Percentiles rank a stretch among this genome's conserved stretches.
phyloP scores from a whole-genome alignment of 2,329 filamentous ascomycete species.

The Ophiostoma himal-ulmi region DNA sequence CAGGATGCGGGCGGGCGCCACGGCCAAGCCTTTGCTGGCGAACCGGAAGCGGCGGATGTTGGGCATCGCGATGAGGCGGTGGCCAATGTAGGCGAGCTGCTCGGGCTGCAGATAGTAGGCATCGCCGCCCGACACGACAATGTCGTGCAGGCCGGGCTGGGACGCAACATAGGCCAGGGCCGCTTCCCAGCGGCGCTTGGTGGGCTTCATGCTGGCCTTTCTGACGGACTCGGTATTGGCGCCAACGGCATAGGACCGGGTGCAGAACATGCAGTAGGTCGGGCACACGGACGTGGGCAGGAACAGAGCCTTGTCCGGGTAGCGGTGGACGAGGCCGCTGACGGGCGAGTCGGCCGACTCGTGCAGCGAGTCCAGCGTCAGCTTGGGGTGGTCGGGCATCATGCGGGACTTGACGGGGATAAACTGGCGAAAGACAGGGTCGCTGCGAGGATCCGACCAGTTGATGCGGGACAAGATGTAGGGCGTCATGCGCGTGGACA shows the following conservation, averaged over 20 bases:
- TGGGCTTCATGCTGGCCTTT: slow-evolving; percentile 40
- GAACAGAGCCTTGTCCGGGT: slow-evolving; percentile 57
- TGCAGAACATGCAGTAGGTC: slow-evolving; percentile 59
- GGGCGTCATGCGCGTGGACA: slow-evolving; percentile 57
- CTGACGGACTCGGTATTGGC: slow-evolving; percentile 47
- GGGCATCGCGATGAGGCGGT: slow-evolving; percentile 50
- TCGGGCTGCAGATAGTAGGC: slow-evolving; percentile 51
- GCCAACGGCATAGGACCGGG: slow-evolving; percentile 55
- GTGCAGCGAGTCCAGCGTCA: slow-evolving; percentile 53
- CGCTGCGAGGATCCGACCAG: slow-evolving; percentile 53
- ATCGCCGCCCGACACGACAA: slow-evolving; percentile 60
- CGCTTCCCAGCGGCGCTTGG: slow-evolving; percentile 45
- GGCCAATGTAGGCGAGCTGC: slow-evolving; percentile 48
- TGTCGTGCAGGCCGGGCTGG: slow-evolving; percentile 47
- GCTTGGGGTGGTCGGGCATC: slow-evolving; percentile 47
- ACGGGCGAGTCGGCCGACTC: slow-evolving; percentile 53
- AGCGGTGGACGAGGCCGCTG: slow-evolving; percentile 55
- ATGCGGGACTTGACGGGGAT: slow-evolving; percentile 51
- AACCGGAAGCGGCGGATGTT: slow-evolving; percentile 56
- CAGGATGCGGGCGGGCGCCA: slow-evolving; percentile 51
- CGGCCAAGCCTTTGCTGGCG: slow-evolving; percentile 56
- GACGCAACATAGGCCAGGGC: slow-evolving; percentile 53
- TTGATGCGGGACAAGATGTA: slow-evolving; percentile 55
- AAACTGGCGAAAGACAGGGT: slow-evolving; percentile 57
- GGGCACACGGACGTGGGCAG: slow-evolving; percentile 55